A percentile compares a stretch with the other conserved stretches of the same genome.
Evolutionary conservation across 129 eudicot species (phyloP).

Genomic region (sunflower (Helianthus annuus)): DNA sequence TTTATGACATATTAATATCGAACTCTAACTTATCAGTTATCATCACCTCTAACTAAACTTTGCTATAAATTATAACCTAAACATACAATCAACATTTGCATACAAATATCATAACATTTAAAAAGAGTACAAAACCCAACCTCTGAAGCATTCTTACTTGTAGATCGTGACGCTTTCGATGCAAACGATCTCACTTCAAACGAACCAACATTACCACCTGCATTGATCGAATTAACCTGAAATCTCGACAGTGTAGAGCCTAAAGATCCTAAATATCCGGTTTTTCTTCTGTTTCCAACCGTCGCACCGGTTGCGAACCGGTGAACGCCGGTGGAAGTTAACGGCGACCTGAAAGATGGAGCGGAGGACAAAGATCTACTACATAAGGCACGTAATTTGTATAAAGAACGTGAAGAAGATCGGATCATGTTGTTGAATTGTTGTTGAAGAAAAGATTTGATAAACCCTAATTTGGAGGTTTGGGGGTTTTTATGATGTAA

Average conservation of each 20-base stretch:
- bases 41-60: too few species aligned
- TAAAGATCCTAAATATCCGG: conserved; percentile 35
- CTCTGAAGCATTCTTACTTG: conserved; percentile 51
- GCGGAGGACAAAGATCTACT: too few species aligned
- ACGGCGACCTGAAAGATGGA: too few species aligned
- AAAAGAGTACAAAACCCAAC: conserved; percentile 38
- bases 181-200: conserved; percentile 58
- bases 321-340: too few species aligned
- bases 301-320: not conserved
- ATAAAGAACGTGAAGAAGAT: too few species aligned
- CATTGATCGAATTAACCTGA: conserved; percentile 33
- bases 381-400: too few species aligned
- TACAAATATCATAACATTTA: not conserved
- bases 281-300: not conserved
- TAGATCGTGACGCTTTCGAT: conserved; percentile 56
- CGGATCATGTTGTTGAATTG: too few species aligned
- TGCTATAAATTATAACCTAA: too few species aligned
- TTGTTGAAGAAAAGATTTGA: too few species aligned
- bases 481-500: not conserved
- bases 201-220: conserved; percentile 7
- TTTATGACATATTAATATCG: too few species aligned
- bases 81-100: not conserved
- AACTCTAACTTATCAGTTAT: too few species aligned
- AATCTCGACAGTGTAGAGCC: conserved; percentile 40
- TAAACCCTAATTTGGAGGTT: too few species aligned